Percentiles rank a stretch among this genome's conserved stretches.
Conservation (phyloP, 2,329 filamentous ascomycete species). For the Parastagonospora avenae region DNA sequence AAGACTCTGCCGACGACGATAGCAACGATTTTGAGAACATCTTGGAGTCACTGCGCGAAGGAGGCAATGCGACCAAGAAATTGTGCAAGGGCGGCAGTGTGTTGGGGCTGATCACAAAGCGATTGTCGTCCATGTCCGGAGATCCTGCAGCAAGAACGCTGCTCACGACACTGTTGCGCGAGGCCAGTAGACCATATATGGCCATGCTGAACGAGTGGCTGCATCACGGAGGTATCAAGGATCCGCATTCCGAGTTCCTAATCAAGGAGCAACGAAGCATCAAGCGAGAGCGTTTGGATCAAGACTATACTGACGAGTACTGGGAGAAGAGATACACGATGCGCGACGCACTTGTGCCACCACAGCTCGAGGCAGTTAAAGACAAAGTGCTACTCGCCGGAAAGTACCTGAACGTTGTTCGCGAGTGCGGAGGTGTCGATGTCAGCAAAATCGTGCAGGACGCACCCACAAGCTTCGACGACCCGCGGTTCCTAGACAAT, state of each 20-base stretch:
- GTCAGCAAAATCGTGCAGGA: conserved; percentile 86
- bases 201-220: conserved; percentile 98
- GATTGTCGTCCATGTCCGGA: conserved; percentile 87
- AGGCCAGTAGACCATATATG: conserved; percentile 95
- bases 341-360: conserved; percentile 86
- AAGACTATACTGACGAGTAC: conserved; percentile 98
- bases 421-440: conserved; percentile 95
- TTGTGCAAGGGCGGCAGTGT: conserved; percentile 97
- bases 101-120: conserved; percentile 82
- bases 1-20: conserved; percentile 72
- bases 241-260: conserved; percentile 91
- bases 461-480: conserved; percentile 90
- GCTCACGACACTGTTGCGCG: conserved; percentile 79
- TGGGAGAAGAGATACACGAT: conserved; percentile 98
- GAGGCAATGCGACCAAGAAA: conserved; percentile 85
- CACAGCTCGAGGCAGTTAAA: conserved; percentile 87
- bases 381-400: conserved; percentile 94
- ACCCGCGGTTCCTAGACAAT: conserved; percentile 89
- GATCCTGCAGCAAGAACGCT: conserved; percentile 86
- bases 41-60: conserved; percentile 84
- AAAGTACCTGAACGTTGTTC: conserved; percentile 96
- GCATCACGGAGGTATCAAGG: conserved; percentile 92
- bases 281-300: conserved; percentile 83
- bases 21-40: conserved; percentile 91
- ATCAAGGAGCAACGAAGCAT: conserved; percentile 97